These are phyloP conservation scores for Talaromyces ruber DNA, from an alignment of 495 filamentous ascomycete genomes.

Conservation along the genomic window DNA sequence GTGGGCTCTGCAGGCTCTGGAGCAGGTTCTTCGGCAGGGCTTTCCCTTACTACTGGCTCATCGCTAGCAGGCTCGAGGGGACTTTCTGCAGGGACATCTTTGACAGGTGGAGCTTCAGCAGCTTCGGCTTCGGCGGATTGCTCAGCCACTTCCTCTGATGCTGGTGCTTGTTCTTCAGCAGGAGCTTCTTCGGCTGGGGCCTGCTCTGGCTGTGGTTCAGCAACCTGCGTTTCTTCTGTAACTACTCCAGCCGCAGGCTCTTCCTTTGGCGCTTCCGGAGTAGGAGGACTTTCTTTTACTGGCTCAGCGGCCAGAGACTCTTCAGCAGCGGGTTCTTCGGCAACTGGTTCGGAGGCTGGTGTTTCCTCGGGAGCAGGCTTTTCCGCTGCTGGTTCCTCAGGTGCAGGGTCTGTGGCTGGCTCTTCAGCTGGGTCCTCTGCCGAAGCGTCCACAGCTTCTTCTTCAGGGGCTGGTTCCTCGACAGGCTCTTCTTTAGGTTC, in stretches of 20 bases:
- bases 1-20: neutral
- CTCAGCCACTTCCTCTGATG: neutral
- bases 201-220: neutral
- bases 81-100: conserved; percentile 4
- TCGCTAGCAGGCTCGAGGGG: conserved; percentile 2
- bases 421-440: conserved; percentile 6
- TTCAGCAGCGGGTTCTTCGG: conserved; percentile 7
- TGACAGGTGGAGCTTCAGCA: neutral
- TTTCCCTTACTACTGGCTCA: conserved; percentile 3
- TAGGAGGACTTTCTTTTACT: neutral
- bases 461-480: conserved; percentile 2
- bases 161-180: neutral
- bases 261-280: conserved; percentile 4
- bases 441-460: neutral
- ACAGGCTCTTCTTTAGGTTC: conserved; percentile 6
- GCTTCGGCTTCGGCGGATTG: neutral
- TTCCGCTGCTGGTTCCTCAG: conserved; percentile 6
- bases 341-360: neutral
- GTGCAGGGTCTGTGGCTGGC: conserved; percentile 3
- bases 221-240: neutral
- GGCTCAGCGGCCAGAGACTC: neutral
- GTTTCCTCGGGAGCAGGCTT: neutral
- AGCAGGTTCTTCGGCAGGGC: conserved; percentile 2
- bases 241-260: conserved; percentile 8
- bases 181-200: neutral